phyloP scores from a whole-genome alignment of 192 early-diverging fungal genomes.

The Backusella sp. region DNA sequence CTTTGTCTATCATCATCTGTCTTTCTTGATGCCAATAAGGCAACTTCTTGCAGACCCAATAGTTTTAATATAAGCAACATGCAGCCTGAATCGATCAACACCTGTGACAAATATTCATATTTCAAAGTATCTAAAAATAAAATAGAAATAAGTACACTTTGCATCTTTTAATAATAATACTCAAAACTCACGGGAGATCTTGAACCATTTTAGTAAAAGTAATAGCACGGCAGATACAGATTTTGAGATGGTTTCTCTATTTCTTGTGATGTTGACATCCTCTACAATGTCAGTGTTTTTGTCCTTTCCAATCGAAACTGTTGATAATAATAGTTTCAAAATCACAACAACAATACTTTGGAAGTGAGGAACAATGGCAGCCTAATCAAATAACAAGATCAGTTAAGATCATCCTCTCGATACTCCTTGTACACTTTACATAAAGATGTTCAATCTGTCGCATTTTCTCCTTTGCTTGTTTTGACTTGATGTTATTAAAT shows the following conservation, averaged over 20 bases:
- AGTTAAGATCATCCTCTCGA: background rate
- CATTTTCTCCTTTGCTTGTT: background rate
- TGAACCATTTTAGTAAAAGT: constrained; percentile 62
- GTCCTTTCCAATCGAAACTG: constrained; percentile 23
- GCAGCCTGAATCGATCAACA: constrained; percentile 81
- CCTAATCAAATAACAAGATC: background rate
- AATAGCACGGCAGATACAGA: constrained; percentile 70
- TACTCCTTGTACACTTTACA: background rate
- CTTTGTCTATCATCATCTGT: constrained; percentile 49
- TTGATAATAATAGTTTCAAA: constrained; percentile 50
- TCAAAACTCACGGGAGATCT: constrained; percentile 54
- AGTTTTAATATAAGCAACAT: constrained; percentile 82
- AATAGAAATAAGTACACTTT: background rate
- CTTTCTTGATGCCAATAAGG: constrained; percentile 44
- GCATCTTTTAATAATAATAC: background rate
- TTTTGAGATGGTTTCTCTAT: constrained; percentile 75
- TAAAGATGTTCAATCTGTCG: constrained; percentile 9
- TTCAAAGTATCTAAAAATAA: constrained; percentile 57
- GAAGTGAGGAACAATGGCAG: constrained; percentile 50
- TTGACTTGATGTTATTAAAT: background rate
- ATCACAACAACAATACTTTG: constrained; percentile 55
- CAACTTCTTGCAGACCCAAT: constrained; percentile 70
- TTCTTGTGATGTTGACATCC: constrained; percentile 54
- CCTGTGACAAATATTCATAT: constrained; percentile 76
- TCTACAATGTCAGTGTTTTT: constrained; percentile 27